These are phyloP conservation scores for Psilocybe mexicana DNA, from an alignment of 1,284 basidiomycete species.

Conservation along the genomic window DNA sequence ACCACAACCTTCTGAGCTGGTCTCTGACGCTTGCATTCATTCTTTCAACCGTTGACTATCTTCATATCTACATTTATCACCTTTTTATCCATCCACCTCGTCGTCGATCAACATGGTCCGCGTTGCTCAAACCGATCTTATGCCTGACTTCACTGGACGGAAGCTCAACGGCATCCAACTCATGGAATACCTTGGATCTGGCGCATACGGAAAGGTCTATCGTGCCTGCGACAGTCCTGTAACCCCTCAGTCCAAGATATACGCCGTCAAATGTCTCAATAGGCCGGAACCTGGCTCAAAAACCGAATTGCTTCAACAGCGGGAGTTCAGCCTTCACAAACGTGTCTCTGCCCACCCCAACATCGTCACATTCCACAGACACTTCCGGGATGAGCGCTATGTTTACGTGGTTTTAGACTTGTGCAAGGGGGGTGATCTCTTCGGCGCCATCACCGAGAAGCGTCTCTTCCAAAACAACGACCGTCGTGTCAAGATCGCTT, in stretches of 20 bases:
- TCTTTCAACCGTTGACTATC: conserved; percentile 16
- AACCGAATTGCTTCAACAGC: conserved; percentile 38
- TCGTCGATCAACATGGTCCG: conserved; percentile 38
- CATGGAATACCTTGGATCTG: conserved; percentile 67
- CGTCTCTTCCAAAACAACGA: conserved; percentile 50
- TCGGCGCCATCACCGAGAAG: conserved; percentile 47
- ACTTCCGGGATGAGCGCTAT: conserved; percentile 57
- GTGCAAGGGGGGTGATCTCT: conserved; percentile 61
- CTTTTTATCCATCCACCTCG: conserved; percentile 11
- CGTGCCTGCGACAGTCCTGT: conserved; percentile 55
- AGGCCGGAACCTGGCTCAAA: conserved; percentile 35
- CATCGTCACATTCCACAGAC: conserved; percentile 78
- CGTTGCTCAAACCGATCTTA: conserved; percentile 30
- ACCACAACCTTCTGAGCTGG: conserved; percentile 17
- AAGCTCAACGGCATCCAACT: conserved; percentile 60
- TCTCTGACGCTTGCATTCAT: conserved; percentile 21
- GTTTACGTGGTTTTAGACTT: conserved; percentile 60
- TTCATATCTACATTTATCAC: background rate
- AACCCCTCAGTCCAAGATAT: conserved; percentile 41
- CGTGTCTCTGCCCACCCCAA: conserved; percentile 73
- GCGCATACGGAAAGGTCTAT: conserved; percentile 84
- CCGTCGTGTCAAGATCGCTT: conserved; percentile 59
- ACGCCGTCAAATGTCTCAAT: conserved; percentile 69
- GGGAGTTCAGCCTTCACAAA: conserved; percentile 62
- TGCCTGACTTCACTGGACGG: conserved; percentile 51